A percentile compares a stretch with the other conserved stretches of the same genome.
Evolutionary conservation across 495 filamentous ascomycete species (phyloP).

Genomic region (Neurospora hispaniola): DNA sequence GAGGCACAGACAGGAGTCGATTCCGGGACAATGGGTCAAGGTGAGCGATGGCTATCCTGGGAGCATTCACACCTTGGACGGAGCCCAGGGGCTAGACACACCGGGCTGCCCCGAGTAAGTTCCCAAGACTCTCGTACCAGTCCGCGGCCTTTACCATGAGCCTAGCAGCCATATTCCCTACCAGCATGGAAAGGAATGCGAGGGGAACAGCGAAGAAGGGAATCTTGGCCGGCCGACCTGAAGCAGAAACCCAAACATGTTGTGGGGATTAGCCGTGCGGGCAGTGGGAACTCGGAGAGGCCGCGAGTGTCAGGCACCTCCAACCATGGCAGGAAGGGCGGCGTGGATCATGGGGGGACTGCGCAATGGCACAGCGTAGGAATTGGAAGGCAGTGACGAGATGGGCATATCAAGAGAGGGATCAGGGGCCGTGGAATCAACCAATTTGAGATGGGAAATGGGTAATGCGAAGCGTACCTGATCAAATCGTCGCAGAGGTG

Average conservation of each 20-base stretch:
- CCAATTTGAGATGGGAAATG: background rate
- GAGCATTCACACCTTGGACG: slow-evolving; percentile 4
- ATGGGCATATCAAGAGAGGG: background rate
- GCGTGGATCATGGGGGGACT: background rate
- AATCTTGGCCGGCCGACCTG: background rate
- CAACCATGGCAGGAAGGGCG: background rate
- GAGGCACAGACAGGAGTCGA: slow-evolving; percentile 13
- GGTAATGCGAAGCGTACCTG: background rate
- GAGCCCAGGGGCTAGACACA: slow-evolving; percentile 11
- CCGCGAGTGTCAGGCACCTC: background rate
- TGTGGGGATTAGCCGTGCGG: background rate
- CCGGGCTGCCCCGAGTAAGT: slow-evolving; percentile 7
- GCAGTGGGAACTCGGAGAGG: background rate
- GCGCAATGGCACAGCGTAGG: background rate
- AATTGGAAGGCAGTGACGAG: background rate
- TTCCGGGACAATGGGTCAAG: slow-evolving; percentile 7
- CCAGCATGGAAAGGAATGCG: slow-evolving; percentile 5
- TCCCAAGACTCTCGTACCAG: background rate
- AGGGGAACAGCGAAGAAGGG: slow-evolving; percentile 4
- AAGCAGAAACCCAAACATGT: background rate
- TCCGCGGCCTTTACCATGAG: slow-evolving; percentile 2
- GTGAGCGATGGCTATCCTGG: slow-evolving; percentile 8
- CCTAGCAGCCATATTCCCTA: slow-evolving; percentile 6
- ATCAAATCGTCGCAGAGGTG: background rate
- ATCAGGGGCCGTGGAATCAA: background rate